Percentiles rank a stretch among this genome's conserved stretches.
phyloP scores from a whole-genome alignment of 257 asterid genomes.

The Solanum acaule region DNA sequence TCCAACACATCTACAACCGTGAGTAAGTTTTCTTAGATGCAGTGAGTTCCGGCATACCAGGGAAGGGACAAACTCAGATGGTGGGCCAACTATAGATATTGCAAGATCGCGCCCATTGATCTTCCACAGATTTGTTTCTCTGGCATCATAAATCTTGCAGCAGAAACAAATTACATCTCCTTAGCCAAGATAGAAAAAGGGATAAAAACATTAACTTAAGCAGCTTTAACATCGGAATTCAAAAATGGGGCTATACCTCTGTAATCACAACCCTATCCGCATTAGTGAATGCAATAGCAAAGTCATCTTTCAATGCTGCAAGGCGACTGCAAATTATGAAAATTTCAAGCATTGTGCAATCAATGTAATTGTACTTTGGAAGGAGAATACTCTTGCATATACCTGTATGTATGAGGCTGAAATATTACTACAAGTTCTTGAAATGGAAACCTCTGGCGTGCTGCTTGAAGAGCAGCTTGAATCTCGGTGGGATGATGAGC shows the following conservation, averaged over 20 bases:
- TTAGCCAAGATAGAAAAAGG: background rate
- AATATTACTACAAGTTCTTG: slow-evolving; percentile 24
- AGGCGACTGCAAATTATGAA: slow-evolving; percentile 18
- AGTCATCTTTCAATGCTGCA: slow-evolving; percentile 26
- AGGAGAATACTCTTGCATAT: background rate
- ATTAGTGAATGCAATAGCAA: slow-evolving; percentile 21
- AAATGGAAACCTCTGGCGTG: slow-evolving; percentile 22
- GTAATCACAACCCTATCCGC: slow-evolving; percentile 25
- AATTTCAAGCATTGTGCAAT: background rate
- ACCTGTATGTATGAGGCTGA: slow-evolving; percentile 40
- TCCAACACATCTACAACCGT: background rate
- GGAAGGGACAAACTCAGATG: slow-evolving; percentile 21
- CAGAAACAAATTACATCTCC: background rate
- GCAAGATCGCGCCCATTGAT: slow-evolving; percentile 25
- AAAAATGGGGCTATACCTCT: slow-evolving; percentile 19
- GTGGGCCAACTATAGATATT: slow-evolving; percentile 13
- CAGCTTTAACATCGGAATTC: background rate
- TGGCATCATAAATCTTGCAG: slow-evolving; percentile 21
- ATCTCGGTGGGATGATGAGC: slow-evolving; percentile 37
- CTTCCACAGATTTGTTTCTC: slow-evolving; percentile 20
- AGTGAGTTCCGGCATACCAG: slow-evolving; percentile 12
- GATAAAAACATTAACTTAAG: background rate
- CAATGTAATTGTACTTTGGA: background rate
- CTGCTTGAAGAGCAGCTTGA: slow-evolving; percentile 24
- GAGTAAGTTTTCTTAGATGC: background rate